phyloP scores from a whole-genome alignment of 805 yeast genomes.

The Candida mattraensis region DNA sequence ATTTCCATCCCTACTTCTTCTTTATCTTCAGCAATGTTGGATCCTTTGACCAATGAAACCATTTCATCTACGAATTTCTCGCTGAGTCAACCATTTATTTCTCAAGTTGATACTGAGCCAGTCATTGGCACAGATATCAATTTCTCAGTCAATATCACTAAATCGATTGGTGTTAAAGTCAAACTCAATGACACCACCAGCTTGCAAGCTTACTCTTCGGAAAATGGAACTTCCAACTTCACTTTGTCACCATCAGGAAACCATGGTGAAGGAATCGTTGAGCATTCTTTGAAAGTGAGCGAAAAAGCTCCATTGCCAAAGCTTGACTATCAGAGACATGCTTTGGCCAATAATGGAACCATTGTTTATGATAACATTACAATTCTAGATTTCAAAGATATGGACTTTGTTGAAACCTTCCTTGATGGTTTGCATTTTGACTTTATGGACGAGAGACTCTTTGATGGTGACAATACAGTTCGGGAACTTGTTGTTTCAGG shows the following conservation, averaged over 20 bases:
- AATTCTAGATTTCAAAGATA: no score
- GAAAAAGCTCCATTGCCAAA: slow-evolving; percentile 24
- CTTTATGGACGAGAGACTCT: no score
- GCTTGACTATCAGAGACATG: slow-evolving; percentile 30
- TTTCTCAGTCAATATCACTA: slow-evolving; percentile 31
- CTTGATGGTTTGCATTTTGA: no score
- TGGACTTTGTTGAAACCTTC: no score
- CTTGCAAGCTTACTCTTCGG: slow-evolving; percentile 31
- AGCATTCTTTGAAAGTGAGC: slow-evolving; percentile 33
- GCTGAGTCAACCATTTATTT: slow-evolving; percentile 33
- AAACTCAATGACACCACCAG: slow-evolving; percentile 23
- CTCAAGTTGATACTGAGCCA: slow-evolving; percentile 22
- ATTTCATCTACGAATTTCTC: slow-evolving; percentile 22
- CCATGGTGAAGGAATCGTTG: slow-evolving; percentile 42
- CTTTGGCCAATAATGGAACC: slow-evolving; percentile 32
- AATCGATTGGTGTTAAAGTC: slow-evolving; percentile 19
- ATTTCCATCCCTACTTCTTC: slow-evolving; percentile 25
- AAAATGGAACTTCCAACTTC: slow-evolving; percentile 47
- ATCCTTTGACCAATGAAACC: slow-evolving; percentile 18
- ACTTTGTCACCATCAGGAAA: slow-evolving; percentile 46
- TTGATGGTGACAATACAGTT: no score
- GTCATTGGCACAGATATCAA: slow-evolving; percentile 25
- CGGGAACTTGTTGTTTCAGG: no score
- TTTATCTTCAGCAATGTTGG: slow-evolving; percentile 28
- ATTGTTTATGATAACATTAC: slow-evolving; percentile 30